Conservation (phyloP, 805 yeast species). For the Lipomyces yamadae region DNA sequence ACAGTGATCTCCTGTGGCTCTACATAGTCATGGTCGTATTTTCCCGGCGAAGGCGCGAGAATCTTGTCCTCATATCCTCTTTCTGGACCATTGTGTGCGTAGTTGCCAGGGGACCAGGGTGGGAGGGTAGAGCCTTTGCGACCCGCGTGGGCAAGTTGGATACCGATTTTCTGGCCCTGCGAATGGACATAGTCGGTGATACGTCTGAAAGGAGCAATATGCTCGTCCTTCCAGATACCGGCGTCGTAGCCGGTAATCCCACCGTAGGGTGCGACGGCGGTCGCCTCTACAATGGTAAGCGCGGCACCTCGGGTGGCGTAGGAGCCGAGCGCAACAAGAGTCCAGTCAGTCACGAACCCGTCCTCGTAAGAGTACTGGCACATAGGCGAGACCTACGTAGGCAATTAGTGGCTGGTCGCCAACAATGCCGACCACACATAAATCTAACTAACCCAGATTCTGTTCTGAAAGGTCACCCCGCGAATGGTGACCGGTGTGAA, state of each 20-base stretch:
- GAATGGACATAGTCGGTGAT: constrained; percentile 52
- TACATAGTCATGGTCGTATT: constrained; percentile 40
- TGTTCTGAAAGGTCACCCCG: constrained; percentile 52
- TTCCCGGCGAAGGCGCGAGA: constrained; percentile 54
- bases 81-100: constrained; percentile 30
- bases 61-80: constrained; percentile 46
- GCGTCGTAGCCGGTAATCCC: constrained; percentile 53
- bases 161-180: constrained; percentile 53
- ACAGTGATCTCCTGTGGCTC: constrained; percentile 51
- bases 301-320: constrained; percentile 58
- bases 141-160: constrained; percentile 63
- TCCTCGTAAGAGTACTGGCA: constrained; percentile 56
- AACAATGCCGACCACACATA: constrained; percentile 55
- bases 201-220: constrained; percentile 51
- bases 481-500: constrained; percentile 54
- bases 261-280: constrained; percentile 51
- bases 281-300: constrained; percentile 54
- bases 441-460: constrained; percentile 48
- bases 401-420: not conserved
- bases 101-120: constrained; percentile 38
- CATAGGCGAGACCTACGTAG: constrained; percentile 38
- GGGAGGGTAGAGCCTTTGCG: constrained; percentile 52
- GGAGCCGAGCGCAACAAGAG: constrained; percentile 56
- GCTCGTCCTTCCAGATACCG: constrained; percentile 59
- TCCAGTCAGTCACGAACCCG: constrained; percentile 54